Evolutionary conservation across 768 basidiomycete genomes (phyloP).

Genomic region (Astraeus odoratus): DNA sequence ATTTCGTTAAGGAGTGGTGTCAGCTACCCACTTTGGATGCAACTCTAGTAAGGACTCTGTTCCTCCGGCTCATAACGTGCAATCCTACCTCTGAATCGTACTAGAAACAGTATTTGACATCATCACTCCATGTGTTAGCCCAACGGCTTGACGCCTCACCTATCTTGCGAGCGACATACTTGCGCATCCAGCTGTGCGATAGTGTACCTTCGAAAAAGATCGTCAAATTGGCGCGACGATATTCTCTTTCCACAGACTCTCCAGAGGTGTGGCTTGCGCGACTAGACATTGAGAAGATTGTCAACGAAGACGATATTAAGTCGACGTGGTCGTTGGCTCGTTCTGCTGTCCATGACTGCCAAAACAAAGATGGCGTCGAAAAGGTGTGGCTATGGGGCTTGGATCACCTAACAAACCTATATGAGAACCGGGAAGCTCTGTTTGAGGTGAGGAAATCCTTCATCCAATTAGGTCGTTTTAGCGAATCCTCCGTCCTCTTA

Average conservation of each 20-base stretch:
- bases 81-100: background rate
- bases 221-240: conserved; percentile 37
- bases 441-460: conserved; percentile 28
- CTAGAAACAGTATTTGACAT: conserved; percentile 51
- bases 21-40: conserved; percentile 21
- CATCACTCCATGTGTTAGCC: conserved; percentile 35
- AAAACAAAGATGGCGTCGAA: conserved; percentile 20
- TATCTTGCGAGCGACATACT: conserved; percentile 30
- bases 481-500: conserved; percentile 5
- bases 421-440: conserved; percentile 14
- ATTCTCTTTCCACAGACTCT: conserved; percentile 34
- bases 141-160: conserved; percentile 15
- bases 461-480: conserved; percentile 1
- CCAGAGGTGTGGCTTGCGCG: conserved; percentile 48
- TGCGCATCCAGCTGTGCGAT: conserved; percentile 27
- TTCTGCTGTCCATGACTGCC: conserved; percentile 20
- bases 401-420: conserved; percentile 13
- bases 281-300: conserved; percentile 37
- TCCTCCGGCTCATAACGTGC: conserved; percentile 9
- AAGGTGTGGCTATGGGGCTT: conserved; percentile 55
- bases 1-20: conserved; percentile 46
- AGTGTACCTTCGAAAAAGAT: conserved; percentile 27
- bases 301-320: conserved; percentile 18
- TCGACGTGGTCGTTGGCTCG: conserved; percentile 43
- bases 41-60: conserved; percentile 23